Base-by-base conservation (phyloP, 1,284 basidiomycete genomes). In the Marasmius tenuissimus region DNA sequence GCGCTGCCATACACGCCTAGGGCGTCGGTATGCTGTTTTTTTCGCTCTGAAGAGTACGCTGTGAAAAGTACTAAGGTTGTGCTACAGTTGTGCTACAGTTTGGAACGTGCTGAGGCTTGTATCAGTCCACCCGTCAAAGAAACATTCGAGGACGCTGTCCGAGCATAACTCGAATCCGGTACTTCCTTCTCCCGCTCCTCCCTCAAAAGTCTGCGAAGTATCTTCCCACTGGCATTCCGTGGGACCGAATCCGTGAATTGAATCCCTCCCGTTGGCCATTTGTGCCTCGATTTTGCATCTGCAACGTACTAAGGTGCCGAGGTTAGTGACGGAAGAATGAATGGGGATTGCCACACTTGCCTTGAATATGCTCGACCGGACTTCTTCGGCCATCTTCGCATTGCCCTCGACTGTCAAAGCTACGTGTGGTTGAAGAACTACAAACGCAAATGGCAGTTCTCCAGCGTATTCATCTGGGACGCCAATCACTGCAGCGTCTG, bases 241-340 rank as follows among this genome's bases (percentile, higher is more conserved):
- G 85, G 84, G 47, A 87, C 79, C 0, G 62, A 66, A 42, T 82
- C 78, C 22, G 84, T 68, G 63, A 87, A 82, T 65, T 81, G 79
- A 8, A 87, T 75, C 4, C 81, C 84, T 2, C 77, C 83, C 4
- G 75, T 75, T 1, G 89, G 71, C 58, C 76, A 76, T 70, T 89
- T 88, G 74, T 88, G 87, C 27, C 75, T 71, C n/a, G 78, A 73
- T 70, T 88, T 89, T 66, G 77, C 71, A 52, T 84, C 81, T 16
- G 80, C 72, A 27, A 89, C 85, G 60, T 82, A 79, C 81, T 88
- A 49, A 40, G 35, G 14, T 48, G 54, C 68, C 20, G 20, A 39
- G 5, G 38, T 18, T 18, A 18, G 35, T 40, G 7, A 10, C 16
- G 22, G 53, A 27, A 18, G 4, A 45, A 3, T 27, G 16, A 11